These are phyloP conservation scores for Porcisia hertigi DNA, from an alignment of 208 protist species.

Conservation along the genomic window DNA sequence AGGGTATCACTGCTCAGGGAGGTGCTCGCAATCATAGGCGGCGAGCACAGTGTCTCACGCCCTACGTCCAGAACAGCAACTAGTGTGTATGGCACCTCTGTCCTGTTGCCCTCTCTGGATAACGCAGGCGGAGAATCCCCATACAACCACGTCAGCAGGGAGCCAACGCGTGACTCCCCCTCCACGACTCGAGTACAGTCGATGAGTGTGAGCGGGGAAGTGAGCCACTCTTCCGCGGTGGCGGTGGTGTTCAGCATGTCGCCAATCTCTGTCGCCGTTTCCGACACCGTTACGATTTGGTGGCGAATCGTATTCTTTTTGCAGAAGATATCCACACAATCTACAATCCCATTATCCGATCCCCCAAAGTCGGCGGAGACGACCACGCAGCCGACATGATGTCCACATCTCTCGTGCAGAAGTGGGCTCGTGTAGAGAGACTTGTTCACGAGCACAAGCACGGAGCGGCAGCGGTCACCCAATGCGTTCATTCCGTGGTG, in stretches of 20 bases:
- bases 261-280: neutral
- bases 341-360: neutral
- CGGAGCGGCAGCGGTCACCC: conserved; percentile 34
- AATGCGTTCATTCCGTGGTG: conserved; percentile 43
- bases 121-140: neutral
- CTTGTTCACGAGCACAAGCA: conserved; percentile 31
- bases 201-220: neutral
- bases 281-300: neutral
- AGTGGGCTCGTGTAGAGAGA: neutral
- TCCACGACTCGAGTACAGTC: neutral
- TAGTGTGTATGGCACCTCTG: conserved; percentile 16
- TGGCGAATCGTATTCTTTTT: neutral
- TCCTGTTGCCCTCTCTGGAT: neutral
- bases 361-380: neutral
- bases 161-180: neutral
- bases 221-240: neutral
- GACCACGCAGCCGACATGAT: conserved; percentile 30
- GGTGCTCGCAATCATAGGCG: neutral
- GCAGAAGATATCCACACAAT: conserved; percentile 1
- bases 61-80: conserved; percentile 22
- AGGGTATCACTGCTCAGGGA: neutral
- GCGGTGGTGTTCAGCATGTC: neutral
- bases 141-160: conserved; percentile 20
- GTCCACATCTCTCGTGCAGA: conserved; percentile 6
- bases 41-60: conserved; percentile 6